Evolutionary conservation across 2,329 filamentous ascomycete genomes (phyloP).

Genomic region (Trichoderma afroharzianum): DNA sequence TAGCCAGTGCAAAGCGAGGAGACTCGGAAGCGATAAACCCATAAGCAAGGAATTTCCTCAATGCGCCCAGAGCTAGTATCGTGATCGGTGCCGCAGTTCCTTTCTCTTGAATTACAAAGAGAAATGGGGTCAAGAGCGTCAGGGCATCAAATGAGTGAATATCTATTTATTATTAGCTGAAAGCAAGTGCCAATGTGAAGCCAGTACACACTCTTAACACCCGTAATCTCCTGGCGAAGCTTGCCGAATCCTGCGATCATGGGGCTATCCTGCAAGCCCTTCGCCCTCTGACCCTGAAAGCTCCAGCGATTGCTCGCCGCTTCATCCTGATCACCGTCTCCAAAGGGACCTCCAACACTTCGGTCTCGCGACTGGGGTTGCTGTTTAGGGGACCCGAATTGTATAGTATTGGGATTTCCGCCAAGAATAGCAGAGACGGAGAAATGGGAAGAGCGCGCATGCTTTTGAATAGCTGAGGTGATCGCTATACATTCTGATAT

Average conservation of each 20-base stretch:
- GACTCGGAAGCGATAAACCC: constrained; percentile 81
- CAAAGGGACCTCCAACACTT: constrained; percentile 32
- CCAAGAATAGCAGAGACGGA: constrained; percentile 95
- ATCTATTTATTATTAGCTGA: constrained; percentile 48
- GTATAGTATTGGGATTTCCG: constrained; percentile 60
- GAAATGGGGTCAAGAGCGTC: constrained; percentile 83
- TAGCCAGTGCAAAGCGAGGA: constrained; percentile 82
- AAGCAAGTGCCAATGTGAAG: neutral
- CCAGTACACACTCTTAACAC: constrained; percentile 66
- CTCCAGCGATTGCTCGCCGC: constrained; percentile 80
- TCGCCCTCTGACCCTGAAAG: constrained; percentile 87
- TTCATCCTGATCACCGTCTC: constrained; percentile 48
- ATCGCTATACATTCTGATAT: constrained; percentile 99
- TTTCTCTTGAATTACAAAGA: constrained; percentile 94
- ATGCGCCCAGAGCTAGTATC: constrained; percentile 84
- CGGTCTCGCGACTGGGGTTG: constrained; percentile 40
- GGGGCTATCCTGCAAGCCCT: constrained; percentile 96
- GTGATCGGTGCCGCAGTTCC: constrained; percentile 96
- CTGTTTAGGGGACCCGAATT: constrained; percentile 48
- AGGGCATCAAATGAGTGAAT: constrained; percentile 87
- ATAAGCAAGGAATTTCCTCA: constrained; percentile 96
- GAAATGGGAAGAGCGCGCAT: constrained; percentile 92
- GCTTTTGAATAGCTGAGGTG: constrained; percentile 96
- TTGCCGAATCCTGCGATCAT: constrained; percentile 93
- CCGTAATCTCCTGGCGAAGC: constrained; percentile 80